These are phyloP conservation scores for Thielaviopsis musarum DNA, from an alignment of 2,329 filamentous ascomycete genomes.

Conservation along the genomic window DNA sequence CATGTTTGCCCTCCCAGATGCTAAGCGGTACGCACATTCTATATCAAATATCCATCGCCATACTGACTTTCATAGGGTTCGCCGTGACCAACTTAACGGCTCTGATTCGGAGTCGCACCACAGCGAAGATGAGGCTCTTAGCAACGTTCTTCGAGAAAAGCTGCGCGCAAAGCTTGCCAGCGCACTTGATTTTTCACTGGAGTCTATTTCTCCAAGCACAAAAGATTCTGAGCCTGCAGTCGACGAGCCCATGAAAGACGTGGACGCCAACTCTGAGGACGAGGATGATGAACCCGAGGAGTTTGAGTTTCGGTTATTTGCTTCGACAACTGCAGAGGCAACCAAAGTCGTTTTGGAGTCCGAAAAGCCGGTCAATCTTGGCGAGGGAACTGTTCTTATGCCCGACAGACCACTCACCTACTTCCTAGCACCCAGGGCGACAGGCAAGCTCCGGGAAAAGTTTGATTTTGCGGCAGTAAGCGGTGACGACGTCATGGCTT, in stretches of 20 bases:
- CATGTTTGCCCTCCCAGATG: slow-evolving; percentile 36
- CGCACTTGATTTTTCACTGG: slow-evolving; percentile 8
- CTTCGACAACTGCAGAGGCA: slow-evolving; percentile 23
- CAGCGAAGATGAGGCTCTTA: slow-evolving; percentile 13
- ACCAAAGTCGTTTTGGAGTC: slow-evolving; percentile 35
- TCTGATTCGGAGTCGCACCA: slow-evolving; percentile 17
- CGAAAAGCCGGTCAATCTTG: slow-evolving; percentile 19
- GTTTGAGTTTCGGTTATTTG: slow-evolving; percentile 44
- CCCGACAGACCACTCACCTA: slow-evolving; percentile 27
- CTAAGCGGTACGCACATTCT: slow-evolving; percentile 28
- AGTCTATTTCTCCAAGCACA: slow-evolving; percentile 1
- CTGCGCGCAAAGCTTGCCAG: slow-evolving; percentile 12
- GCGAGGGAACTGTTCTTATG: slow-evolving; percentile 21
- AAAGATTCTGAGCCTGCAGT: slow-evolving; percentile 17
- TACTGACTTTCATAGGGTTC: slow-evolving; percentile 25
- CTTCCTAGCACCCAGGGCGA: slow-evolving; percentile 28
- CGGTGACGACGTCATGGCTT: slow-evolving; percentile 31
- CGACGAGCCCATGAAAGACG: slow-evolving; percentile 3
- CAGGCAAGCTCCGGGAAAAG: slow-evolving; percentile 19
- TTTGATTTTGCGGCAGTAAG: slow-evolving; percentile 26
- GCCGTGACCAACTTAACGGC: slow-evolving; percentile 34
- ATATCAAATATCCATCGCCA: not conserved
- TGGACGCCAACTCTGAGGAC: slow-evolving; percentile 12
- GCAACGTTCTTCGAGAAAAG: slow-evolving; percentile 5
- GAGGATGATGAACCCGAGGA: slow-evolving; percentile 22